A percentile compares a stretch with the other conserved stretches of the same genome.
Conservation (phyloP, 129 eudicot genomes). For the Centaurea solstitialis region DNA sequence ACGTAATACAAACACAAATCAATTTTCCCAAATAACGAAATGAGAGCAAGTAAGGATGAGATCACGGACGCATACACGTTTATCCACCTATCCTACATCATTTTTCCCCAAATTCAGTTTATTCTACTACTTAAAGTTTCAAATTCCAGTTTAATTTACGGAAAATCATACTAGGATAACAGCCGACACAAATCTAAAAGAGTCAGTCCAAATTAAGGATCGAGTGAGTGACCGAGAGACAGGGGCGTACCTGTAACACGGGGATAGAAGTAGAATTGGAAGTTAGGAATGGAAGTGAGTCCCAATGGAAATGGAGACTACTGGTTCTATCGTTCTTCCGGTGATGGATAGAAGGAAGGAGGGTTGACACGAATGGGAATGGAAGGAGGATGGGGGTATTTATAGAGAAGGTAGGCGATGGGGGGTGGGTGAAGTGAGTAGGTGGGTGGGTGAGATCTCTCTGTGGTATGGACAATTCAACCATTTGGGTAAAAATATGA, state of each 20-base stretch:
- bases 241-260: constrained; percentile 33
- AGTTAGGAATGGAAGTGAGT: background rate
- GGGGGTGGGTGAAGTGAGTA: constrained; percentile 4
- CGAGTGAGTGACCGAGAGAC: background rate
- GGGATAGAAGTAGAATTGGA: background rate
- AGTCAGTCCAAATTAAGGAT: constrained; percentile 24
- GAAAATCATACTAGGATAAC: background rate
- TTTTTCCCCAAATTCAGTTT: background rate
- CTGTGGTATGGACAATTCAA: too few relatives aligned
- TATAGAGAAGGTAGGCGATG: constrained; percentile 18
- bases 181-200: constrained; percentile 4
- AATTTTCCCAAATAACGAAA: background rate
- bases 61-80: constrained; percentile 10
- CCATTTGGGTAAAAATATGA: too few relatives aligned
- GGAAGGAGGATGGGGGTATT: constrained; percentile 14
- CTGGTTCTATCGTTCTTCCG: background rate
- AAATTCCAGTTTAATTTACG: background rate
- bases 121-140: background rate
- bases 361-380: constrained; percentile 28
- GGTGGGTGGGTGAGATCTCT: too few relatives aligned
- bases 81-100: background rate
- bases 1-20: background rate
- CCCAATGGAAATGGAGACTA: constrained; percentile 10
- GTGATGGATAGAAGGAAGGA: background rate
- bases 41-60: background rate